Evolutionary conservation across 371 early-diverging fungal genomes (phyloP).

Genomic region (Actinomortierella wolfii): DNA sequence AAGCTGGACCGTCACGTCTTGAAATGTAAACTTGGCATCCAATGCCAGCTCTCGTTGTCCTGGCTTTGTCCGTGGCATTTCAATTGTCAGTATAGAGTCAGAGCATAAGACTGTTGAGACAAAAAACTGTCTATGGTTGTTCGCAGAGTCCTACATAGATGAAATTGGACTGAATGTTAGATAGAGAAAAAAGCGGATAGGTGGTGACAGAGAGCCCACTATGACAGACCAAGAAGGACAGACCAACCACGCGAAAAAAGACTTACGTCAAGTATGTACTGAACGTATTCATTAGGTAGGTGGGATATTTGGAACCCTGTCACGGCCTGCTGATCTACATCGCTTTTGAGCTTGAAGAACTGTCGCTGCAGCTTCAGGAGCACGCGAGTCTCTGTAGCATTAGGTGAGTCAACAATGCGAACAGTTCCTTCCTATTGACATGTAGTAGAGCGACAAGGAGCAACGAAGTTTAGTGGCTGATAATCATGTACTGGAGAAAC

Average conservation of each 20-base stretch:
- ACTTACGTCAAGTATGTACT: constrained; percentile 27
- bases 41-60: constrained; percentile 18
- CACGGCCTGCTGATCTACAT: constrained; percentile 11
- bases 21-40: constrained; percentile 23
- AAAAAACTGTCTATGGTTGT: constrained; percentile 21
- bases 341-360: constrained; percentile 18
- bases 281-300: constrained; percentile 20
- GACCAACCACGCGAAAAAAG: background rate
- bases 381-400: constrained; percentile 20
- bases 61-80: constrained; percentile 22
- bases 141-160: constrained; percentile 23
- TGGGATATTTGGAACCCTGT: constrained; percentile 23
- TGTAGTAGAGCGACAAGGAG: background rate
- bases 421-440: constrained; percentile 23
- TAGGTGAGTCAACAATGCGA: constrained; percentile 28
- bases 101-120: constrained; percentile 28
- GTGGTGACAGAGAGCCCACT: background rate
- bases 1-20: constrained; percentile 23
- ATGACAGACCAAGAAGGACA: background rate
- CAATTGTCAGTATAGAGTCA: constrained; percentile 29
- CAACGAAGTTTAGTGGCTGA: background rate
- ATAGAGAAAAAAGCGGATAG: background rate
- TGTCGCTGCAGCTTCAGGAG: constrained; percentile 34
- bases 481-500: background rate
- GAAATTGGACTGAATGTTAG: background rate